Conservation (phyloP, 2,329 filamentous ascomycete genomes). For the Colletotrichum sp. region DNA sequence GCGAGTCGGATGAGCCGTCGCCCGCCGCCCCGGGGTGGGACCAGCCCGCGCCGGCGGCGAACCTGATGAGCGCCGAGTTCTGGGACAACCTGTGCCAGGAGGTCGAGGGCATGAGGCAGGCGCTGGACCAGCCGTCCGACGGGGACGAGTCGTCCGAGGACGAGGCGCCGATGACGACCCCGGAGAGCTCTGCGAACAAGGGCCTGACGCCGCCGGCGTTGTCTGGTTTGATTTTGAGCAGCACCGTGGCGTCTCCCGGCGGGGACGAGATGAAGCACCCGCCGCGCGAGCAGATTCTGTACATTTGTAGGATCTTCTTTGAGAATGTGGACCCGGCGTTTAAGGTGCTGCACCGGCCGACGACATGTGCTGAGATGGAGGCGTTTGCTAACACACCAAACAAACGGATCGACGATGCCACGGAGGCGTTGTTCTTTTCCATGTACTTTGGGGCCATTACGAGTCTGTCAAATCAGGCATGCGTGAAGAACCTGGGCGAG, state of each 20-base stretch:
- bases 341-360: conserved; percentile 50
- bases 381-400: conserved; percentile 26
- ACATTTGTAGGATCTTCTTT: conserved; percentile 39
- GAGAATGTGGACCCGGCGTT: conserved; percentile 46
- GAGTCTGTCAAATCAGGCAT: conserved; percentile 34
- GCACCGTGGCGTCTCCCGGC: conserved; percentile 1
- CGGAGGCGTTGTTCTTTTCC: conserved; percentile 43
- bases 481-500: conserved; percentile 35
- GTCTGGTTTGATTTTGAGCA: conserved; percentile 27
- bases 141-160: conserved; percentile 37
- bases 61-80: conserved; percentile 47
- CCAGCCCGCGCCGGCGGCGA: conserved; percentile 28
- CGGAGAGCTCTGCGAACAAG: conserved; percentile 27
- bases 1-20: neutral
- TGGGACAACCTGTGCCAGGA: conserved; percentile 47
- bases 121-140: conserved; percentile 46
- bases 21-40: conserved; percentile 11
- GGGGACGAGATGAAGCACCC: conserved; percentile 32
- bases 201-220: conserved; percentile 24
- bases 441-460: conserved; percentile 46
- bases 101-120: conserved; percentile 48
- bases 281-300: conserved; percentile 37
- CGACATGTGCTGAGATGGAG: conserved; percentile 31
- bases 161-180: conserved; percentile 30
- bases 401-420: conserved; percentile 24